Conservation (phyloP, 2,329 filamentous ascomycete species). For the Fusarium guadeloupense region DNA sequence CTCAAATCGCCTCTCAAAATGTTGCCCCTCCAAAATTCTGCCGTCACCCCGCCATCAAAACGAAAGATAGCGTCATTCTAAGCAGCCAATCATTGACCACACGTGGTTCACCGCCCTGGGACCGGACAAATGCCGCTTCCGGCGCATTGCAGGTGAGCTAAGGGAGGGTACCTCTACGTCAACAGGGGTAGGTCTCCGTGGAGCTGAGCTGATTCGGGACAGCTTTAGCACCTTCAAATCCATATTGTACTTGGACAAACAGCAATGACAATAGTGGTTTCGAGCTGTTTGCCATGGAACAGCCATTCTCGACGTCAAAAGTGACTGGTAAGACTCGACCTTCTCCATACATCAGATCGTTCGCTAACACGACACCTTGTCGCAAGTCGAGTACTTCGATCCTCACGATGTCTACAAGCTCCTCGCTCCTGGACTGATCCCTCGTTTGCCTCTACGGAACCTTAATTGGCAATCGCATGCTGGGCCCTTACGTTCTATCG, state of each 20-base stretch:
- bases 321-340: slow-evolving; percentile 68
- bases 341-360: not conserved
- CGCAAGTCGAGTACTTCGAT: slow-evolving; percentile 92
- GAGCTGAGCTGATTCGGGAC: slow-evolving; percentile 38
- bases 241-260: slow-evolving; percentile 35
- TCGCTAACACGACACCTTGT: slow-evolving; percentile 34
- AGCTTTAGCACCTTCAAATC: slow-evolving; percentile 36
- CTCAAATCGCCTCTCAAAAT: slow-evolving; percentile 14
- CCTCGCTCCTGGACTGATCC: slow-evolving; percentile 78
- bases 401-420: slow-evolving; percentile 88
- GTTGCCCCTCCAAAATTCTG: slow-evolving; percentile 49
- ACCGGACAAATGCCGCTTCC: slow-evolving; percentile 44
- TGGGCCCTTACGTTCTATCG: slow-evolving; percentile 90
- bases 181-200: slow-evolving; percentile 28
- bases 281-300: slow-evolving; percentile 63
- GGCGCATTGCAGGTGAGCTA: slow-evolving; percentile 40
- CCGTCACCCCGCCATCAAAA: slow-evolving; percentile 44
- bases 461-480: slow-evolving; percentile 97
- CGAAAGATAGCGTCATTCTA: slow-evolving; percentile 28
- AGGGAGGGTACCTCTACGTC: slow-evolving; percentile 20
- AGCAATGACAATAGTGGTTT: slow-evolving; percentile 44
- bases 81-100: slow-evolving; percentile 24
- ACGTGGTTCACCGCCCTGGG: slow-evolving; percentile 37
- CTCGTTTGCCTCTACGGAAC: slow-evolving; percentile 85
- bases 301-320: slow-evolving; percentile 76